Base-by-base conservation (phyloP, 2,329 filamentous ascomycete species). In the Penicillium freii region DNA sequence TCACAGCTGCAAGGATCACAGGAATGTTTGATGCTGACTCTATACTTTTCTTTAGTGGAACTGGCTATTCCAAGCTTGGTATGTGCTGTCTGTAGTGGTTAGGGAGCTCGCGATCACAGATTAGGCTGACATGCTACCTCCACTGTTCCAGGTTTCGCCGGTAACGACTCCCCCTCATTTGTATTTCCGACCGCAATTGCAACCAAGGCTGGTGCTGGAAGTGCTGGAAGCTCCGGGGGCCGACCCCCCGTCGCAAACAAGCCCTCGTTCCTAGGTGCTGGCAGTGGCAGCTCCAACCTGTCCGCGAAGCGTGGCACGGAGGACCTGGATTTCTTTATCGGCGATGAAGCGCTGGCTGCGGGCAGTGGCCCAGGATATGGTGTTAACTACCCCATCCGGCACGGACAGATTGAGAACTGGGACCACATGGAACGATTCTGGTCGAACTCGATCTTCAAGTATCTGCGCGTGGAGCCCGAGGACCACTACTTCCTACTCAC, bases 371-470 rank as follows among this genome's bases (percentile, higher is more conserved):
- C 94, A 67, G 92, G 94, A 65, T 99, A 99, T 78, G 93, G 92
- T 57, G 83, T 99, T 74, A 91, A 97, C 79, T 99, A 97, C 77
- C 94, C 94, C 57, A 97, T 99, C 70, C 87, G 94, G 64, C 94
- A 99, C 73, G 94, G 94, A 48, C 94, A 99, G 81, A 91, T 99
- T 76, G 94, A 99, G 80, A 97, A 99, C 75, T 99, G 94, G 94
- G 94, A 99, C 78, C 91, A 97, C 71, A 99, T 99, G 94, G 94
- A 99, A 78, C 88, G 94, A 62, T 99, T 97, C 81, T 99, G 94
- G 94, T 97, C 95, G 66, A 97, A 97, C 81, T 99, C 94, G 62
- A 99, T 99, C 79, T 99, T 99, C 86, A 99, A 99, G 77, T 99
- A 99, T 73, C 84, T 99, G 52, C 87, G 94, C 69, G 94, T 99